Evolutionary conservation across 192 early-diverging fungal genomes (phyloP), one percentile per base, ranked within the genome.

Genomic region (Lunasporangiospora selenospora): DNA sequence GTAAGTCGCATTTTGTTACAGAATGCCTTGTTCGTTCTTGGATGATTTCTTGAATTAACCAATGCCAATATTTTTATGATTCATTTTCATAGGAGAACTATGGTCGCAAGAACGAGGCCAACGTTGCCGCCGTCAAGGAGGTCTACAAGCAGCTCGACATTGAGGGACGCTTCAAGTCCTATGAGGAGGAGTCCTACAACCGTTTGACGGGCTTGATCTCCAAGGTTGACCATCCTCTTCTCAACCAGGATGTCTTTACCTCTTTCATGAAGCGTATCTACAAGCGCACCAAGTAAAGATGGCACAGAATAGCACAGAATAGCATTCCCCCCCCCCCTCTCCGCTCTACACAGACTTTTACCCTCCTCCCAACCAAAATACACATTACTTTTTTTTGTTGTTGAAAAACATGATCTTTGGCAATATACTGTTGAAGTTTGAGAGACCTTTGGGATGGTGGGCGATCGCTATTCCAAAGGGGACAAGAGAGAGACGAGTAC

Each of bases 261-360:
- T 84, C 80, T 7, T 99, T 97, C 81, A 92, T 99, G 83, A 88
- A 94, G 81, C 91, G 94, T 79, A 92, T 98, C 59, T 96, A 96
- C 88, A 98, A 95, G 87, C 84, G 93, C 59, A 89, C 84, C 43
- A 93, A 95, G 82, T 94, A 92, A 62, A 49, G n/a, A n/a, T n/a
- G n/a, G n/a, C n/a, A n/a, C n/a, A n/a, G n/a, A n/a, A n/a, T n/a
- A n/a, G n/a, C n/a, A n/a, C n/a, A n/a, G n/a, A n/a, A n/a, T n/a
- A n/a, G n/a, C n/a, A n/a, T n/a, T n/a, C n/a, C n/a, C n/a, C n/a
- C n/a, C n/a, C n/a, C n/a, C n/a, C n/a, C n/a, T n/a, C n/a, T n/a
- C n/a, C n/a, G n/a, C n/a, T n/a, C n/a, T n/a, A n/a, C n/a, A n/a
- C n/a, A n/a, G n/a, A n/a, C n/a, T n/a, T n/a, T n/a, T n/a, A n/a